Percentiles rank a stretch among this genome's conserved stretches.
Conservation (phyloP, 1,284 basidiomycete species). For the Neolentinus lepideus region DNA sequence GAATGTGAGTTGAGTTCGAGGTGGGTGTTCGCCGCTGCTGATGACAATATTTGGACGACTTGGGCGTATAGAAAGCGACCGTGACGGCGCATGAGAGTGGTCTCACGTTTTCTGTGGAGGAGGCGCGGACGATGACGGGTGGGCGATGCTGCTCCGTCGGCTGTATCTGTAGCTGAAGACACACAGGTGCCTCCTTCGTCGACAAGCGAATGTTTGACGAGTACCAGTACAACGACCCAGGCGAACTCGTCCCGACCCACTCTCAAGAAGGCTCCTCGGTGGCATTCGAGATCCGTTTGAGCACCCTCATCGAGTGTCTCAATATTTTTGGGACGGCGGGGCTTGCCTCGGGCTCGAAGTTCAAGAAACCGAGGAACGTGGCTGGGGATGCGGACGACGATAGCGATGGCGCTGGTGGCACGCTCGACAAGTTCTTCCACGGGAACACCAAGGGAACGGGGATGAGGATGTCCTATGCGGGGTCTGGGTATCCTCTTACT, state of each 20-base stretch:
- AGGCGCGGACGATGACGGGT: constrained; percentile 76
- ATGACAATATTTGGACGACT: too few species aligned
- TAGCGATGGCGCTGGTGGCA: constrained; percentile 9
- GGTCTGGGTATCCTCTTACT: constrained; percentile 73
- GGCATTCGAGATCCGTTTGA: constrained; percentile 78
- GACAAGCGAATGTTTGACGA: constrained; percentile 75
- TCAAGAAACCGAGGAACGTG: constrained; percentile 36
- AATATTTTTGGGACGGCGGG: constrained; percentile 87
- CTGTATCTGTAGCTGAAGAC: background rate
- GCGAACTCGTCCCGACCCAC: constrained; percentile 20
- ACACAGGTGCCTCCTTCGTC: constrained; percentile 79
- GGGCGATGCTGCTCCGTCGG: constrained; percentile 16
- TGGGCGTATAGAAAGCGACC: constrained; percentile 71
- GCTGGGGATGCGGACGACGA: constrained; percentile 30
- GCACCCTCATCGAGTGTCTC: constrained; percentile 80
- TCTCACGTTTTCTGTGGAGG: constrained; percentile 82
- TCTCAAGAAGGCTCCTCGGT: constrained; percentile 26
- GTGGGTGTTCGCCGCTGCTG: constrained; percentile 4
- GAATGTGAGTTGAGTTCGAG: constrained; percentile 41
- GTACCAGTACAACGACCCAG: constrained; percentile 43
- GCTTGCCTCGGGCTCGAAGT: constrained; percentile 21
- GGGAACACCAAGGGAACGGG: constrained; percentile 63
- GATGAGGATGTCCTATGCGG: constrained; percentile 81
- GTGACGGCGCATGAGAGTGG: constrained; percentile 66
- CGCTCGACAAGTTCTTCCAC: constrained; percentile 49